Conservation (phyloP, 768 basidiomycete genomes). For the Saitozyma sp. region DNA sequence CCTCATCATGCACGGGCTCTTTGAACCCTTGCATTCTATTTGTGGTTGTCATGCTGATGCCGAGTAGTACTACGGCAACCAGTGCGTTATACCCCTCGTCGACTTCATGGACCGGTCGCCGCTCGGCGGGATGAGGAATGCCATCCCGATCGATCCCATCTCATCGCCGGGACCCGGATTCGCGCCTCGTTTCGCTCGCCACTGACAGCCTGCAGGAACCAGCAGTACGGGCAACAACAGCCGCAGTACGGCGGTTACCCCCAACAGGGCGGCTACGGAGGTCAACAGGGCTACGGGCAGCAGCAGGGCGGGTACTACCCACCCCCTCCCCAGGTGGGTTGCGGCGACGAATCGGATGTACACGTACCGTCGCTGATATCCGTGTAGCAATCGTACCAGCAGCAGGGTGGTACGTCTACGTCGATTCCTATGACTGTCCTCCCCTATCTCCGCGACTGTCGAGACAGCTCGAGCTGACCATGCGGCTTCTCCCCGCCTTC, state of each 20-base stretch:
- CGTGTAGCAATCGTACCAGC: conserved; percentile 36
- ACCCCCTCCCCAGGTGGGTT: conserved; percentile 13
- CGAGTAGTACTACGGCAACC: conserved; percentile 40
- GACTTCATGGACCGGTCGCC: too few species aligned
- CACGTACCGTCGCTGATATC: neutral
- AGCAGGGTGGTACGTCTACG: conserved; percentile 35
- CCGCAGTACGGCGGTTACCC: neutral
- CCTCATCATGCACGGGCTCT: neutral
- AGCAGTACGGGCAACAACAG: too few species aligned
- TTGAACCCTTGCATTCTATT: neutral
- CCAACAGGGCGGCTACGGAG: conserved; percentile 5
- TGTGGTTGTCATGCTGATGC: conserved; percentile 6
- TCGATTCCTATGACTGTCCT: too few species aligned
- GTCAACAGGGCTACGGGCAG: conserved; percentile 8
- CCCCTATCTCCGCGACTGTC: neutral
- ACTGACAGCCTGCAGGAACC: too few species aligned
- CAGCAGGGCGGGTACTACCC: conserved; percentile 42
- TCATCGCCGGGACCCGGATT: too few species aligned
- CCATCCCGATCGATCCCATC: too few species aligned
- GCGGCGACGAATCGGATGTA: neutral
- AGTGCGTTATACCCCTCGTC: conserved; percentile 19
- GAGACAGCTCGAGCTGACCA: neutral
- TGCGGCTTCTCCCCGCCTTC: neutral
- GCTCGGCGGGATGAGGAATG: too few species aligned
- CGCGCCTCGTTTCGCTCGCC: too few species aligned